phyloP scores from a whole-genome alignment of 495 filamentous ascomycete genomes.

The Lophiostoma macrostomum region DNA sequence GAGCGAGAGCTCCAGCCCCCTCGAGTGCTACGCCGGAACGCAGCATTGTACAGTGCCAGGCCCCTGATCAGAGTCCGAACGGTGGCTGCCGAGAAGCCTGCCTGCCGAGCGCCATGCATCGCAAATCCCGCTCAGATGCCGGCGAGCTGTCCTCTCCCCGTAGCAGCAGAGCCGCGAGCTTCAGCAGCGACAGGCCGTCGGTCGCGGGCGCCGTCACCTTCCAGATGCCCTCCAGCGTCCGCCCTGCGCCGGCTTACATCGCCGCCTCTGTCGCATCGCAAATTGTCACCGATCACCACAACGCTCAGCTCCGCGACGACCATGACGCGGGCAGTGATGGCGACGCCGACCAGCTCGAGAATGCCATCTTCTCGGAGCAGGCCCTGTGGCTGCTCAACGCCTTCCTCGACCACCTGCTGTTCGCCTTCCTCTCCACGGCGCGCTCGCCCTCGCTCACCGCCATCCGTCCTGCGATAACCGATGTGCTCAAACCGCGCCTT shows the following conservation, averaged over 20 bases:
- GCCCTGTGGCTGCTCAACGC: slow-evolving; percentile 81
- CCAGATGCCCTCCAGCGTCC: slow-evolving; percentile 62
- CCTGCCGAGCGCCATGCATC: slow-evolving; percentile 31
- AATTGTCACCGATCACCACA: slow-evolving; percentile 85
- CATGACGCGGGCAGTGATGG: slow-evolving; percentile 60
- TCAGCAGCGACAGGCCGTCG: slow-evolving; percentile 39
- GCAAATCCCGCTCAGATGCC: slow-evolving; percentile 49
- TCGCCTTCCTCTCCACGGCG: slow-evolving; percentile 75
- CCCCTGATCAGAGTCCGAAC: too few relatives aligned
- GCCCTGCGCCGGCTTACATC: slow-evolving; percentile 83
- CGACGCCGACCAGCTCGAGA: slow-evolving; percentile 59
- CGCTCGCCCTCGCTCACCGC: slow-evolving; percentile 76
- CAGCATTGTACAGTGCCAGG: too few relatives aligned
- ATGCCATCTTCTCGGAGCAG: slow-evolving; percentile 69
- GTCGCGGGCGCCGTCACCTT: slow-evolving; percentile 48
- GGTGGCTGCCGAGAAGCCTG: neutral
- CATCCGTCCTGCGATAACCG: slow-evolving; percentile 78
- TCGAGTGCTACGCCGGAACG: too few relatives aligned
- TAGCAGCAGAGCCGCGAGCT: slow-evolving; percentile 34
- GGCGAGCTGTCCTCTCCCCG: slow-evolving; percentile 33
- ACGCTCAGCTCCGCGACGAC: slow-evolving; percentile 59
- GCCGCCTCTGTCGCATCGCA: slow-evolving; percentile 85
- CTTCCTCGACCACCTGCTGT: slow-evolving; percentile 91
- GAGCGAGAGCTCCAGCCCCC: too few relatives aligned
- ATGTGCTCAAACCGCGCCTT: slow-evolving; percentile 83